Evolutionary conservation across 108 stramenopile genomes (phyloP).

Genomic region (Skeletonema costatum): DNA sequence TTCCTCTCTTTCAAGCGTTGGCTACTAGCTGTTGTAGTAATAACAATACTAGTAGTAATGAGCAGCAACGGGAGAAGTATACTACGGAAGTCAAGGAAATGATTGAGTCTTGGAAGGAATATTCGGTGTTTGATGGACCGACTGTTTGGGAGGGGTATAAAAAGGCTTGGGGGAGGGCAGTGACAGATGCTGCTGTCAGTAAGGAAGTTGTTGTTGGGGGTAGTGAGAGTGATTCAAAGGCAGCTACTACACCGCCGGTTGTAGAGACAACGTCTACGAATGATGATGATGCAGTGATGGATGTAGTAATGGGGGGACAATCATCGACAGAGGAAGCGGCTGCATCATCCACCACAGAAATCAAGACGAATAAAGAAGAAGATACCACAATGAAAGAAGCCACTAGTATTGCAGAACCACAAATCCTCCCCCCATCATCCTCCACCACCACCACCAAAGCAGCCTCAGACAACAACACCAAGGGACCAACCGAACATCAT

Average conservation of each 20-base stretch:
- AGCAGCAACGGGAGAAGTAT: neutral
- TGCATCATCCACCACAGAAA: neutral
- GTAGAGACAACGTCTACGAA: no score
- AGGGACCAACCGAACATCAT: neutral
- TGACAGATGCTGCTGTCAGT: neutral
- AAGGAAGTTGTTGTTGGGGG: neutral
- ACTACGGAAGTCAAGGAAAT: constrained; percentile 9
- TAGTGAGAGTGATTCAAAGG: neutral
- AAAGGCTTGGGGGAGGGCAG: constrained; percentile 24
- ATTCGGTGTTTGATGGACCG: constrained; percentile 76
- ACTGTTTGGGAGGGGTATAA: constrained; percentile 40
- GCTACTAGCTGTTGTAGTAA: constrained; percentile 1
- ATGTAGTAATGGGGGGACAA: constrained; percentile 2
- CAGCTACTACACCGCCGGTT: neutral
- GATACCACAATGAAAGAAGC: neutral
- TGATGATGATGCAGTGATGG: neutral
- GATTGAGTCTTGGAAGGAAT: constrained; percentile 58
- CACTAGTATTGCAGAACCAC: no score
- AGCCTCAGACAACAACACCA: no score
- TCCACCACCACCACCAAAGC: no score
- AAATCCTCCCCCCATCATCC: no score
- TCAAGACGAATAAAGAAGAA: neutral
- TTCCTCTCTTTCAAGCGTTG: constrained; percentile 29
- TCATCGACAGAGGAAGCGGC: neutral
- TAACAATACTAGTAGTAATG: neutral